Evolutionary conservation across 805 yeast species (phyloP).

Genomic region (Candida mattraensis): DNA sequence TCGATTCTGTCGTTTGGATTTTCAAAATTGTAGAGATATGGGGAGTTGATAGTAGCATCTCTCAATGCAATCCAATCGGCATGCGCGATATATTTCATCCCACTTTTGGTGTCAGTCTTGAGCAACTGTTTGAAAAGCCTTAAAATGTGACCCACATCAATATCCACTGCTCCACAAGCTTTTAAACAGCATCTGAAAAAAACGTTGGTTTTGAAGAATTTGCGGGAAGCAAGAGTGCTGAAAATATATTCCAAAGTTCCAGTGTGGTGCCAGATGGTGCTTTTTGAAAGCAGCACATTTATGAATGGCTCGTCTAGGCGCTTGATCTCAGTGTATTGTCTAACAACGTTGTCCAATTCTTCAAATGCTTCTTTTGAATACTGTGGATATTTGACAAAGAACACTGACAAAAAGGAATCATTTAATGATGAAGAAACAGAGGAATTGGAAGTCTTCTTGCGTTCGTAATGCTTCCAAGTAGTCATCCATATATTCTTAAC

Average conservation of each 20-base stretch:
- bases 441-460: constrained; percentile 50
- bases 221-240: constrained; percentile 55
- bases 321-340: constrained; percentile 54
- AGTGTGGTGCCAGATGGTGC: constrained; percentile 66
- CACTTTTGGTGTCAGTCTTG: constrained; percentile 48
- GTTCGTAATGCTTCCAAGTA: constrained; percentile 57
- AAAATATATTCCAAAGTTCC: constrained; percentile 64
- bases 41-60: constrained; percentile 65
- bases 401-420: constrained; percentile 64
- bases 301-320: constrained; percentile 78
- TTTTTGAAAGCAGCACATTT: constrained; percentile 69
- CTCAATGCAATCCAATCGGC: constrained; percentile 86
- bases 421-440: constrained; percentile 73
- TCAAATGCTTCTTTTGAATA: constrained; percentile 54
- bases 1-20: constrained; percentile 46
- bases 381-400: constrained; percentile 58
- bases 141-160: constrained; percentile 53
- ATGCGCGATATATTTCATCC: constrained; percentile 65
- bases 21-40: constrained; percentile 29
- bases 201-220: constrained; percentile 62
- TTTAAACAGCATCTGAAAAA: constrained; percentile 72
- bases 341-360: constrained; percentile 56
- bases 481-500: constrained; percentile 63
- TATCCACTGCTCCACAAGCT: constrained; percentile 65
- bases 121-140: constrained; percentile 32